A percentile compares a stretch with the other conserved stretches of the same genome.
Evolutionary conservation across 208 protist species (phyloP).

Genomic region (Naegleria lovaniensis): DNA sequence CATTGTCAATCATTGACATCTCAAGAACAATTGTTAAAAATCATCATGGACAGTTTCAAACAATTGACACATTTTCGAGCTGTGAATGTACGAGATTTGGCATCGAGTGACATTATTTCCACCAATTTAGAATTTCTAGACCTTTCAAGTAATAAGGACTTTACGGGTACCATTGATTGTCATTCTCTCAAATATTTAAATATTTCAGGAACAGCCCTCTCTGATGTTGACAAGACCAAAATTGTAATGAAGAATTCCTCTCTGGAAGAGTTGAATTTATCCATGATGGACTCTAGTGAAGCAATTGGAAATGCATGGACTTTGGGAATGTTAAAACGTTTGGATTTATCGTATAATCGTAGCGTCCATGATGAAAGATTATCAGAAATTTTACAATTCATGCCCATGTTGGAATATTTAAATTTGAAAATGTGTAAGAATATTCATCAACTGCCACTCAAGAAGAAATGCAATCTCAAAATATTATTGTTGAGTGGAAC

Average conservation of each 20-base stretch:
- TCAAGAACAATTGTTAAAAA: no score
- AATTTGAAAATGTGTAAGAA: not conserved
- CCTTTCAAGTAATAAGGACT: no score
- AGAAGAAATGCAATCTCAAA: not conserved
- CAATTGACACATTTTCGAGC: no score
- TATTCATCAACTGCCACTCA: not conserved
- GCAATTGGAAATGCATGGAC: not conserved
- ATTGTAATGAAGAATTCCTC: not conserved
- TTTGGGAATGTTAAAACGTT: not conserved
- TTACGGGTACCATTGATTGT: not conserved
- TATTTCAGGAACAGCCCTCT: not conserved
- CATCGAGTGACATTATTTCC: no score
- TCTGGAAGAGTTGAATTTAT: not conserved
- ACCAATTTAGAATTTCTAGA: no score
- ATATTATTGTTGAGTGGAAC: not conserved
- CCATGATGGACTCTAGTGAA: not conserved
- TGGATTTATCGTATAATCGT: not conserved
- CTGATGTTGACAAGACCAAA: not conserved
- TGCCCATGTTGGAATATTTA: not conserved
- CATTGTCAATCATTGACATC: no score
- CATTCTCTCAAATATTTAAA: not conserved
- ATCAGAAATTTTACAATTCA: not conserved
- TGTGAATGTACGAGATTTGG: no score
- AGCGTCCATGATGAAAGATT: not conserved
- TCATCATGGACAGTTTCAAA: no score